phyloP scores from a whole-genome alignment of 208 protist genomes.

The Crithidia sp. region DNA sequence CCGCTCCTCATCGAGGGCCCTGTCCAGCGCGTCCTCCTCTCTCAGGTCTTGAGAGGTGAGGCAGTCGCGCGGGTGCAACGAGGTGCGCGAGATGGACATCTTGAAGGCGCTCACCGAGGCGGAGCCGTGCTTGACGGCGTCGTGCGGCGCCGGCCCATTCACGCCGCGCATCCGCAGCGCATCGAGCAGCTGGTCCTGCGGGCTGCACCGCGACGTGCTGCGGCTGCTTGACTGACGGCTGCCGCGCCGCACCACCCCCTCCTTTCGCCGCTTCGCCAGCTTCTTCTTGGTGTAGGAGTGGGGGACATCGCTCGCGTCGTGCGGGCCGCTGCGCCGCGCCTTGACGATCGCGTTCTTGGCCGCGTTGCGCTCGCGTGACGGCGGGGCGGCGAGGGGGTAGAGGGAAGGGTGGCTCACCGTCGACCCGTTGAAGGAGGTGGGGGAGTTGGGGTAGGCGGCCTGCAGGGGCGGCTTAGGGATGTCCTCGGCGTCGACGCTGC shows the following conservation, averaged over 20 bases:
- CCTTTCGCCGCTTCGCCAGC: conserved; percentile 27
- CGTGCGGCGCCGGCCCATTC: not conserved
- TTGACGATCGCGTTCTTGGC: not conserved
- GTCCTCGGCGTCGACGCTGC: conserved; percentile 10
- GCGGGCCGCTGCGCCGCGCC: conserved; percentile 1
- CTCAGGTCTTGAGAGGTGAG: not conserved
- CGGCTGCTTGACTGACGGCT: conserved; percentile 12
- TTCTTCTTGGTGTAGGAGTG: conserved; percentile 16
- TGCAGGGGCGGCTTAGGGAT: conserved; percentile 15
- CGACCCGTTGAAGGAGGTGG: conserved; percentile 14
- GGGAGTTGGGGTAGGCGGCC: not conserved
- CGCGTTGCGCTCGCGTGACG: not conserved
- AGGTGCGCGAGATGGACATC: conserved; percentile 4
- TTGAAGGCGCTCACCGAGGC: conserved; percentile 13
- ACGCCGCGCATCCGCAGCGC: not conserved
- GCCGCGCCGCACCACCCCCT: not conserved
- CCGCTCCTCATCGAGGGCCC: not conserved
- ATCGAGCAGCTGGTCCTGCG: not conserved
- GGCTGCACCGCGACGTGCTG: conserved; percentile 7
- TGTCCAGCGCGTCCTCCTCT: not conserved
- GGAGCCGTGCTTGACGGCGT: not conserved
- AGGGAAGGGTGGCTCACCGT: not conserved
- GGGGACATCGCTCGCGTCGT: conserved; percentile 5
- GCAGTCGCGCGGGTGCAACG: not conserved
- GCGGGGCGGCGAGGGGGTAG: conserved; percentile 15